Base-by-base conservation (phyloP, 106 monocot species). In the Ottelia alismoides region DNA sequence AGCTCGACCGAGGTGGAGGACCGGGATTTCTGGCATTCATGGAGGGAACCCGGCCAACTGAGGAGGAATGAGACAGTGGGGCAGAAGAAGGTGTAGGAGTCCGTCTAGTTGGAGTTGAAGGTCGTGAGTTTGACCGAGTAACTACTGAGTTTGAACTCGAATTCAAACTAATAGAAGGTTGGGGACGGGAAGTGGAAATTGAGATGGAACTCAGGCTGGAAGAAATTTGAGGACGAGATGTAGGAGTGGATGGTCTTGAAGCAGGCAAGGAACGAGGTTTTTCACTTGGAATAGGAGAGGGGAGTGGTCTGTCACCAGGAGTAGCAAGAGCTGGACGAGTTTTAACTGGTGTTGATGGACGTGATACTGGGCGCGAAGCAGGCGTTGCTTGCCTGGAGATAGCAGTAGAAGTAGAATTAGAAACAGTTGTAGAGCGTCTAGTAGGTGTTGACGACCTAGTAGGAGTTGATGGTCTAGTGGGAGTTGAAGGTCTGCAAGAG, bases 401-500 rank as follows among this genome's bases (percentile, higher is more conserved):
- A 28, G 56, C 22, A 0, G 63, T 30, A 26, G 58, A 22, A 11
- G 16, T 43, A 43, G 40, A 6, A 16, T 16, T 43, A 16, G 40
- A 16, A 7, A 7, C 16, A 43, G 40, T 6, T 43, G 40, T 43
- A 7, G 40, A 6, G 6, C 10, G 40, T 43, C 40, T 43, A 16
- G 10, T 43, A 43, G 40, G 6, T 6, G 40, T 43, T 6, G 40
- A 43, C 6, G 40, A 7, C 16, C 40, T 43, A 43, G 40, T 49
- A 19, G 66, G 24, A 3, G 65, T 20, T 16, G 59, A 25, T 19
- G 73, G 76, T 25, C 30, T 79, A 12, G 65, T 58, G 12, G 86
- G 80, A 30, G 98, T 90, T 30, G 77, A 73, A 32, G 98, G 79
- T 53, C 86, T 76, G 25, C 25, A 32, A 50, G 86, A 85, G 46